phyloP scores from a whole-genome alignment of 208 protist species.

The Trypanosoma caninum region DNA sequence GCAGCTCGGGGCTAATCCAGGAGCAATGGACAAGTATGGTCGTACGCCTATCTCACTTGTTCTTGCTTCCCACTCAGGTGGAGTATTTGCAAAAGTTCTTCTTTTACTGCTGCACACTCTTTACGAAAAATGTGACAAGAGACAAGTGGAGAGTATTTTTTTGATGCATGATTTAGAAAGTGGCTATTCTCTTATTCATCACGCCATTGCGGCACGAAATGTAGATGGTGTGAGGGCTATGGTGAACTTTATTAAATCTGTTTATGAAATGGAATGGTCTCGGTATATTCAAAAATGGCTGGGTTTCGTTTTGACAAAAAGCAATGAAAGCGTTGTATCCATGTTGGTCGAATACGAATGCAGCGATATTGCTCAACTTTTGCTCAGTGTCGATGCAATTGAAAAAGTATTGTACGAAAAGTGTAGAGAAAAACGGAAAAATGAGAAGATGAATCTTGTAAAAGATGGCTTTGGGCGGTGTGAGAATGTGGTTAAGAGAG shows the following conservation, averaged over 20 bases:
- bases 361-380: slow-evolving; percentile 18
- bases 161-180: slow-evolving; percentile 14
- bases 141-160: slow-evolving; percentile 10
- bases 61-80: slow-evolving; percentile 8
- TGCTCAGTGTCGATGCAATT: slow-evolving; percentile 15
- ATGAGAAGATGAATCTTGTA: not conserved
- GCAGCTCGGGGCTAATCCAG: slow-evolving; percentile 12
- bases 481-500: slow-evolving; percentile 3
- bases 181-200: slow-evolving; percentile 38
- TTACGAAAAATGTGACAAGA: not conserved
- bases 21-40: slow-evolving; percentile 4
- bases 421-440: not conserved
- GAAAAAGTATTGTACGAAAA: not conserved
- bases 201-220: slow-evolving; percentile 28
- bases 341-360: slow-evolving; percentile 21
- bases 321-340: slow-evolving; percentile 14
- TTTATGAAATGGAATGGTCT: not conserved
- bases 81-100: not conserved
- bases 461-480: not conserved
- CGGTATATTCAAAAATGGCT: slow-evolving; percentile 22
- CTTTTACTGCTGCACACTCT: not conserved
- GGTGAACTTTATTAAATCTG: slow-evolving; percentile 21
- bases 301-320: slow-evolving; percentile 16
- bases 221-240: slow-evolving; percentile 34
- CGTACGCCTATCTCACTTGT: slow-evolving; percentile 11